Evolutionary conservation across 495 filamentous ascomycete genomes (phyloP).

Genomic region (Glutinoglossum americanum): DNA sequence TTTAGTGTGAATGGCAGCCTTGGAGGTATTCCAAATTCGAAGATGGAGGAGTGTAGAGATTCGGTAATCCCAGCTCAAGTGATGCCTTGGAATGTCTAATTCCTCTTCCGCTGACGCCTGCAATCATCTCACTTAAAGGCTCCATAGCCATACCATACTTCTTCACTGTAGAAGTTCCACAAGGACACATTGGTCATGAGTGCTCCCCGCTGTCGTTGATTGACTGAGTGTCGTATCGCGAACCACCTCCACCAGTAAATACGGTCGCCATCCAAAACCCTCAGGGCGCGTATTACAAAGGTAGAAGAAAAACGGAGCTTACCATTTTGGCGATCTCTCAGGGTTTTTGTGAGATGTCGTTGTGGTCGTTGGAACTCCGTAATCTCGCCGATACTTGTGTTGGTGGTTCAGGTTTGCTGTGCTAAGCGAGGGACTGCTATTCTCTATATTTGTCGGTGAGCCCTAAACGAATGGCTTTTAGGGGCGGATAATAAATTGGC

Average conservation of each 20-base stretch:
- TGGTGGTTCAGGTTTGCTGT: not conserved
- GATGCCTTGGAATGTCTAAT: not conserved
- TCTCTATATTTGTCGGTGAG: not conserved
- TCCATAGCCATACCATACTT: too few relatives aligned
- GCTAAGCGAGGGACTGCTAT: not conserved
- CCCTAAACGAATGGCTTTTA: not conserved
- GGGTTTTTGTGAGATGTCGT: not conserved
- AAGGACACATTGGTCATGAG: too few relatives aligned
- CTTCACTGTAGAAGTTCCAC: too few relatives aligned
- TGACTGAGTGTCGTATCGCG: too few relatives aligned
- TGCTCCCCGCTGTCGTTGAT: too few relatives aligned
- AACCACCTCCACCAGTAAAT: too few relatives aligned
- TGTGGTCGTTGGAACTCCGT: not conserved
- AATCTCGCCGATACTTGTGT: not conserved
- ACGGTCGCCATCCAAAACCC: too few relatives aligned
- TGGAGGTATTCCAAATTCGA: too few relatives aligned
- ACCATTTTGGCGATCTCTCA: not conserved
- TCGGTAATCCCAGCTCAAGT: too few relatives aligned
- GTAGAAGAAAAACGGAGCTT: not conserved
- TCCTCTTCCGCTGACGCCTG: not conserved
- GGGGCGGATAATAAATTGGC: not conserved
- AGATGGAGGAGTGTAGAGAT: too few relatives aligned
- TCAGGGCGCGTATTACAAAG: too few relatives aligned
- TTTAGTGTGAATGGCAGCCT: too few relatives aligned
- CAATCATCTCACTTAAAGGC: not conserved